Percentiles rank a stretch among this genome's conserved stretches.
These are phyloP conservation scores for Areca catechu DNA, from an alignment of 176 grass and related monocot genomes.

Conservation along the genomic window DNA sequence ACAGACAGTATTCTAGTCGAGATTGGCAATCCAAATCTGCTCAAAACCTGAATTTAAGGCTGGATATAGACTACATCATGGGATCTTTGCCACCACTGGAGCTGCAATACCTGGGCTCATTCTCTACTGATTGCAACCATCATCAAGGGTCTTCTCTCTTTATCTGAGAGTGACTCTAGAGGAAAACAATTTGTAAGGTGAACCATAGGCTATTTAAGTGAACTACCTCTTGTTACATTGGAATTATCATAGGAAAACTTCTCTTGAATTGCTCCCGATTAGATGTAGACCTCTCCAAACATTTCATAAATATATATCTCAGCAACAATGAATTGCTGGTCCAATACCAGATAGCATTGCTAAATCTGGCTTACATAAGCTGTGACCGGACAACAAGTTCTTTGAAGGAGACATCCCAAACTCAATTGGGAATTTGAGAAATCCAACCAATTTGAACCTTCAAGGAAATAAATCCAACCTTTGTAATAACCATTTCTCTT, in stretches of 20 bases:
- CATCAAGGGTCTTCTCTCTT: slow-evolving; percentile 45
- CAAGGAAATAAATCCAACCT: slow-evolving; percentile 70
- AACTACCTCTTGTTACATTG: slow-evolving; percentile 62
- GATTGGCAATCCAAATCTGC: slow-evolving; percentile 48
- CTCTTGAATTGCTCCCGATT: slow-evolving; percentile 38
- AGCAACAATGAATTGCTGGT: slow-evolving; percentile 64
- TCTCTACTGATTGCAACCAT: slow-evolving; percentile 69
- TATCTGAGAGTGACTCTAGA: slow-evolving; percentile 66
- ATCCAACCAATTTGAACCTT: slow-evolving; percentile 69
- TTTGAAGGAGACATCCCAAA: slow-evolving; percentile 56
- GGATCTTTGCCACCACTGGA: slow-evolving; percentile 53
- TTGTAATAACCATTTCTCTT: slow-evolving; percentile 67
- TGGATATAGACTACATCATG: slow-evolving; percentile 54
- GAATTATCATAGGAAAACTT: slow-evolving; percentile 79
- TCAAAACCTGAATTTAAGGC: slow-evolving; percentile 66
- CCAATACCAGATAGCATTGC: slow-evolving; percentile 56
- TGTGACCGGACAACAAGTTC: slow-evolving; percentile 65
- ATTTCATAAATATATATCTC: slow-evolving; percentile 63
- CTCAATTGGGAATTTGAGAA: slow-evolving; percentile 54
- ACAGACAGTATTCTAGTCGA: slow-evolving; percentile 56
- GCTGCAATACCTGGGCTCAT: slow-evolving; percentile 44
- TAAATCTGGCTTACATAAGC: slow-evolving; percentile 44
- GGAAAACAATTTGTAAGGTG: slow-evolving; percentile 68
- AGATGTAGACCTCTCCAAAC: slow-evolving; percentile 60
- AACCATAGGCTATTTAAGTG: slow-evolving; percentile 55